These are phyloP conservation scores for Neocatenulostroma microsporum DNA, from an alignment of 2,329 filamentous ascomycete species.

Conservation along the genomic window DNA sequence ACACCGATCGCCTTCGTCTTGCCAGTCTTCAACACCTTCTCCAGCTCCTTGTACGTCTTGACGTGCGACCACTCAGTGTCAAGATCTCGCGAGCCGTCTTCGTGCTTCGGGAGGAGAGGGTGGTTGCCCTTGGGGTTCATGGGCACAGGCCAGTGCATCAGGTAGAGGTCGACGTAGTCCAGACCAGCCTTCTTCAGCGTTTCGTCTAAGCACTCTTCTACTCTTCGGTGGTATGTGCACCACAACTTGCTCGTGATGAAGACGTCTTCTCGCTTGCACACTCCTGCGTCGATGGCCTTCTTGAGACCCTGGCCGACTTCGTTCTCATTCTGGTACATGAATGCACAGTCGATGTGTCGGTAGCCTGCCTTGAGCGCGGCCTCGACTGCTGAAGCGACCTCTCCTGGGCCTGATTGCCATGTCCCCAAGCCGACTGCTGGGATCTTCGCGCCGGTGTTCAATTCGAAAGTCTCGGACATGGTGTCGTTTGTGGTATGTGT, in stretches of 20 bases:
- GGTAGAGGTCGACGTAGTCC: constrained; percentile 72
- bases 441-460: constrained; percentile 34
- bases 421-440: constrained; percentile 33
- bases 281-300: constrained; percentile 59
- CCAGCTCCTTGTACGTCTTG: constrained; percentile 70
- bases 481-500: constrained; percentile 12
- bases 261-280: constrained; percentile 64
- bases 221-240: constrained; percentile 67
- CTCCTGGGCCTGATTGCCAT: constrained; percentile 36
- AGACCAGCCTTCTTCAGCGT: constrained; percentile 65
- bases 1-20: constrained; percentile 46
- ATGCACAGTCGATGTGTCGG: constrained; percentile 60
- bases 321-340: constrained; percentile 73
- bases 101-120: constrained; percentile 64
- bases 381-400: constrained; percentile 42
- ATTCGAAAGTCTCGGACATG: constrained; percentile 24
- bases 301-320: constrained; percentile 73
- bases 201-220: constrained; percentile 62
- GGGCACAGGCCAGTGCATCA: constrained; percentile 67
- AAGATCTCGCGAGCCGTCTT: constrained; percentile 68
- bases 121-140: constrained; percentile 70
- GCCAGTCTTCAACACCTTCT: constrained; percentile 48
- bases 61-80: constrained; percentile 61
- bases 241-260: constrained; percentile 84
- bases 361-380: constrained; percentile 44